Evolutionary conservation across 257 asterid species (phyloP).

Genomic region (Petrea volubilis): DNA sequence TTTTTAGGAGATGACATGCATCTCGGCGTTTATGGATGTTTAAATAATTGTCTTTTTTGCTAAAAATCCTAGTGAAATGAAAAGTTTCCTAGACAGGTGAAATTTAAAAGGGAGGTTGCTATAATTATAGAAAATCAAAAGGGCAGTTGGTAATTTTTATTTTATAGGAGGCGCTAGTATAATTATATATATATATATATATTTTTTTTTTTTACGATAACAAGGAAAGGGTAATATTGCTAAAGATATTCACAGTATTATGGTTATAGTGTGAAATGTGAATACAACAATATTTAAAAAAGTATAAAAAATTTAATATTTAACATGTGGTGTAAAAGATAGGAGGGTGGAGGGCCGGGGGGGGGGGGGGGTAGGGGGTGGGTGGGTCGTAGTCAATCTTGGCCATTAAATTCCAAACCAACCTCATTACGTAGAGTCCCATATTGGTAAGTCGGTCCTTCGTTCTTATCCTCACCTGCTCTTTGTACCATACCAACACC

Average conservation of each 20-base stretch:
- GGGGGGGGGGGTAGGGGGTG: background rate
- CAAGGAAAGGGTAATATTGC: too few relatives aligned
- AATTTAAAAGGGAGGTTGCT: too few relatives aligned
- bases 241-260: background rate
- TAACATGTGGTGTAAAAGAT: conserved; percentile 28
- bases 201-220: too few relatives aligned
- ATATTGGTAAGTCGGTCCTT: conserved; percentile 62
- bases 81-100: too few relatives aligned
- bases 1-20: too few relatives aligned
- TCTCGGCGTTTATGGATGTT: too few relatives aligned
- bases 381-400: conserved; percentile 26
- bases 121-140: too few relatives aligned
- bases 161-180: too few relatives aligned
- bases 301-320: conserved; percentile 3
- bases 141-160: too few relatives aligned
- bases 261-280: background rate
- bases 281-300: background rate
- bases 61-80: too few relatives aligned
- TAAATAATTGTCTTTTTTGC: too few relatives aligned
- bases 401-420: conserved; percentile 38
- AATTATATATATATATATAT: too few relatives aligned
- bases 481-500: conserved; percentile 20
- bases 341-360: background rate
- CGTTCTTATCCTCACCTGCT: conserved; percentile 58
- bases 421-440: conserved; percentile 35